Conservation (phyloP, 2,329 filamentous ascomycete genomes). For the Trichoderma pleuroti region DNA sequence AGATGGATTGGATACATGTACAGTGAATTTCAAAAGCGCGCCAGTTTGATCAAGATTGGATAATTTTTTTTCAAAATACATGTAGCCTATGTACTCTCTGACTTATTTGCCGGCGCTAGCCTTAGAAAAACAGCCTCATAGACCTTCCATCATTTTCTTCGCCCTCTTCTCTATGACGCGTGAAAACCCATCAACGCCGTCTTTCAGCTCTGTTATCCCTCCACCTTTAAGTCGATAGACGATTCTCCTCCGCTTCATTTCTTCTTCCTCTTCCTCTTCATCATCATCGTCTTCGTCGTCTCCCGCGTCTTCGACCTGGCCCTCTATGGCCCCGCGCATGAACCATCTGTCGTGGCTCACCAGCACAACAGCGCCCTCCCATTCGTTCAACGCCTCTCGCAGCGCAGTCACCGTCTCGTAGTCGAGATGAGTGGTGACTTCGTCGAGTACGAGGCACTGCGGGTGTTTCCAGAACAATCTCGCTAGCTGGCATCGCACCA, state of each 20-base stretch:
- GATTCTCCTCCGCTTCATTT: constrained; percentile 44
- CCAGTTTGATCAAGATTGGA: not conserved
- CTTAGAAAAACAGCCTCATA: not conserved
- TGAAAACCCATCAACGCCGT: constrained; percentile 65
- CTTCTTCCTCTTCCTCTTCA: constrained; percentile 45
- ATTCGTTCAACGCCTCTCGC: constrained; percentile 61
- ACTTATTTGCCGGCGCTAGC: not conserved
- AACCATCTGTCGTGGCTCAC: constrained; percentile 84
- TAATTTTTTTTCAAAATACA: not conserved
- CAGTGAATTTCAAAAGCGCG: not conserved
- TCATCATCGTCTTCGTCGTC: constrained; percentile 35
- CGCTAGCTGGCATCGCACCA: constrained; percentile 63
- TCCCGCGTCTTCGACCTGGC: constrained; percentile 36
- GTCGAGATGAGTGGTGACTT: constrained; percentile 82
- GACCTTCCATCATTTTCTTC: constrained; percentile 36
- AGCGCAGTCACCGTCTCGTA: constrained; percentile 75
- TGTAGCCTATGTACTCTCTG: not conserved
- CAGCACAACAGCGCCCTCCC: constrained; percentile 71
- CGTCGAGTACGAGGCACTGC: constrained; percentile 73
- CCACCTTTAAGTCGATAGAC: constrained; percentile 61
- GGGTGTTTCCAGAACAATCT: constrained; percentile 65
- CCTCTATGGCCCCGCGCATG: constrained; percentile 63
- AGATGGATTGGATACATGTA: not conserved
- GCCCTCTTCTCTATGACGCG: constrained; percentile 58
- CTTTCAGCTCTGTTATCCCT: constrained; percentile 51